Percentiles rank a stretch among this genome's conserved stretches.
These are phyloP conservation scores for Mycena vitilis DNA, from an alignment of 768 basidiomycete species.

Conservation along the genomic window DNA sequence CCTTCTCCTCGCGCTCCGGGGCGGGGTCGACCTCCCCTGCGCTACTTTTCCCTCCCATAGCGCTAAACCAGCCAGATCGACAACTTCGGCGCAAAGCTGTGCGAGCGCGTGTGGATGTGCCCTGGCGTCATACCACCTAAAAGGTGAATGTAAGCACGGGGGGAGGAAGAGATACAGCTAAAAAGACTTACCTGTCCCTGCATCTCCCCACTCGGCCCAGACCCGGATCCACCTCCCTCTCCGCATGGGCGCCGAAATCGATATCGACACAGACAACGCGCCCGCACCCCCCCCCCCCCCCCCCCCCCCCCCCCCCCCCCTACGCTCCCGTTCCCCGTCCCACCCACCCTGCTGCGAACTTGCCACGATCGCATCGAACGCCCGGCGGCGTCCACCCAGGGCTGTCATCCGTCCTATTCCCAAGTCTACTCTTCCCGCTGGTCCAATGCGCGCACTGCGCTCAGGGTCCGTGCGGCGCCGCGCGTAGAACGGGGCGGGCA, in stretches of 20 bases:
- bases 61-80: conserved; percentile 59
- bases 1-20: conserved; percentile 38
- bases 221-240: conserved; percentile 9
- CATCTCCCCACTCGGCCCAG: conserved; percentile 2
- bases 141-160: neutral
- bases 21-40: conserved; percentile 52
- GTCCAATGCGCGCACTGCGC: conserved; percentile 22
- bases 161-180: neutral
- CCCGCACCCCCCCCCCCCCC: too few species aligned
- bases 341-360: neutral
- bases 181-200: conserved; percentile 3
- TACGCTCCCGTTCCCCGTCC: conserved; percentile 10
- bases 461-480: conserved; percentile 32
- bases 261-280: conserved; percentile 34
- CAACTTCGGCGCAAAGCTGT: conserved; percentile 78
- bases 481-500: conserved; percentile 27
- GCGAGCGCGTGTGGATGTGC: conserved; percentile 72
- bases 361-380: conserved; percentile 44
- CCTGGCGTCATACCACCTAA: conserved; percentile 1
- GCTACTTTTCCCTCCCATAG: conserved; percentile 62
- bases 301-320: conserved; percentile 17
- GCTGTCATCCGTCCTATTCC: conserved; percentile 11
- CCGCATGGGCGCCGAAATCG: conserved; percentile 33
- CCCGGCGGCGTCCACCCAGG: conserved; percentile 33
- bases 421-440: conserved; percentile 12